Percentiles rank a stretch among this genome's conserved stretches.
Evolutionary conservation across 140 eudicot genomes (phyloP).

Genomic region (Cichorium intybus): DNA sequence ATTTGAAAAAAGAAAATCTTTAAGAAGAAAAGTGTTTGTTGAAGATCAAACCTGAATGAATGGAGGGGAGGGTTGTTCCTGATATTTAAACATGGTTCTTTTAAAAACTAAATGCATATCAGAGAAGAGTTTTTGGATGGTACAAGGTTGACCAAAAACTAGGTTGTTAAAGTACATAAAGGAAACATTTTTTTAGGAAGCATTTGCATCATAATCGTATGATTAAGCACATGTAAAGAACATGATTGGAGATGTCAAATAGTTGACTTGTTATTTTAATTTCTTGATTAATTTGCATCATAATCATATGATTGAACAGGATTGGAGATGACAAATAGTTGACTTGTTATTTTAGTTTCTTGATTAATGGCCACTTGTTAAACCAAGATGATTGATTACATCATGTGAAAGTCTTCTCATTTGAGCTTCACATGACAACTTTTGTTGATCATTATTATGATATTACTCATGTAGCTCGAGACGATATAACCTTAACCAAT

Average conservation of each 20-base stretch:
- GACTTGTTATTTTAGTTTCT: no score
- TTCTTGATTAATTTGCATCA: not conserved
- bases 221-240: conserved; percentile 19
- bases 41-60: conserved; percentile 10
- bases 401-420: not conserved
- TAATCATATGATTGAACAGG: no score
- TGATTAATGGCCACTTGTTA: no score
- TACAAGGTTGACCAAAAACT: conserved; percentile 9
- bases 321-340: no score
- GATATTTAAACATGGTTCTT: not conserved
- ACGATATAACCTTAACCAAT: no score
- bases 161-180: not conserved
- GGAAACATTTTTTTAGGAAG: not conserved
- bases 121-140: not conserved
- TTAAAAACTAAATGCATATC: not conserved
- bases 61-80: not conserved
- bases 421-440: no score
- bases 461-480: no score
- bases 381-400: not conserved
- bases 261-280: conserved; percentile 16
- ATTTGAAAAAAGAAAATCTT: not conserved
- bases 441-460: no score
- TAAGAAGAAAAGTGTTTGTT: not conserved
- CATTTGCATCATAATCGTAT: conserved; percentile 1
- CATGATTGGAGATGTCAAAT: conserved; percentile 7